A percentile compares a stretch with the other conserved stretches of the same genome.
Conservation (phyloP, 2,329 filamentous ascomycete genomes). For the Calcarisporium arbuscula region DNA sequence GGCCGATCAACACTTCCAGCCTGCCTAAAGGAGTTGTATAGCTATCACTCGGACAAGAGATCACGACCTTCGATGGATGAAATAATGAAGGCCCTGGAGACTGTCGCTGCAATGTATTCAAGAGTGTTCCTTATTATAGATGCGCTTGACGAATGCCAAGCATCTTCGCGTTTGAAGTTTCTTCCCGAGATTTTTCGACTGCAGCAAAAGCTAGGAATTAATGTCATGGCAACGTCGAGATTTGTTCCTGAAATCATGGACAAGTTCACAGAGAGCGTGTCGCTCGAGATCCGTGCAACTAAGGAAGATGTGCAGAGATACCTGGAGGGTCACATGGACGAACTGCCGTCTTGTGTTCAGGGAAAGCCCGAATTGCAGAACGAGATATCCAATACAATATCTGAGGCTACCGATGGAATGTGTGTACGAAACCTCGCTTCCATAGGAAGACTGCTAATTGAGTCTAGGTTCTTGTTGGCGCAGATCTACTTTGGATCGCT, state of each 20-base stretch:
- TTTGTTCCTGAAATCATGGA: neutral
- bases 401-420: slow-evolving; percentile 1
- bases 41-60: neutral
- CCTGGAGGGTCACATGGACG: neutral
- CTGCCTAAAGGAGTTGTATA: neutral
- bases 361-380: neutral
- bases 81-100: neutral
- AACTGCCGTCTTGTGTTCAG: neutral
- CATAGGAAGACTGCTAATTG: neutral
- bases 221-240: slow-evolving; percentile 3
- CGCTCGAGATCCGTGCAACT: neutral
- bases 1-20: neutral
- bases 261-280: neutral
- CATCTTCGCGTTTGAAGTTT: neutral
- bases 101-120: neutral
- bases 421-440: neutral
- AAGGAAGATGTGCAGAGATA: neutral
- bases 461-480: slow-evolving; percentile 3
- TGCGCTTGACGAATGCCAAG: slow-evolving; percentile 3
- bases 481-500: slow-evolving; percentile 1
- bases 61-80: neutral
- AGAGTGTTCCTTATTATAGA: slow-evolving; percentile 2
- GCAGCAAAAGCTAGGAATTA: neutral
- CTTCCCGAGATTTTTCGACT: neutral
- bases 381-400: slow-evolving; percentile 1